Evolutionary conservation across 2,329 filamentous ascomycete genomes (phyloP).

Genomic region (Saccharata proteae): DNA sequence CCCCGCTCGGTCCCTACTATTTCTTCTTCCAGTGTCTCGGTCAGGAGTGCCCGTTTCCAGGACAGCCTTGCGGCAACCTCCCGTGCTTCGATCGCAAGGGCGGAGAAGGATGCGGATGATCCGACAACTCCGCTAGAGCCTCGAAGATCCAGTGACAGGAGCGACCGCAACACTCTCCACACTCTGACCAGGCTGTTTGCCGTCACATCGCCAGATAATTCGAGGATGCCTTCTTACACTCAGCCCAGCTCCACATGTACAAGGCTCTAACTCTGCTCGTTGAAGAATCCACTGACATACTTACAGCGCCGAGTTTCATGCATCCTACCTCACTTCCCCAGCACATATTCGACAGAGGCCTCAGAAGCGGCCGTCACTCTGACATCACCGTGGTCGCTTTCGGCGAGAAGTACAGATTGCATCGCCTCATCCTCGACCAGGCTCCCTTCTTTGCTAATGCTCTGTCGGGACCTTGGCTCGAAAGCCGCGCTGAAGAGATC

Average conservation of each 20-base stretch:
- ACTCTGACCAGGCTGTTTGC: constrained; percentile 35
- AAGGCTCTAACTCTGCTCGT: neutral
- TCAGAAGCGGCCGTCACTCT: constrained; percentile 40
- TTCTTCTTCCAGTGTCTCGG: no score
- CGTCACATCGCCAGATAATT: constrained; percentile 25
- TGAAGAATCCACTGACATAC: constrained; percentile 1
- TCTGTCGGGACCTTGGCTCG: constrained; percentile 43
- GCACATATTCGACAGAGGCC: constrained; percentile 40
- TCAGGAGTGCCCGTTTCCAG: no score
- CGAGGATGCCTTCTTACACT: constrained; percentile 31
- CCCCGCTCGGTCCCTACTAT: no score
- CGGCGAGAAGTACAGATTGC: constrained; percentile 38
- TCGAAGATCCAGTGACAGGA: constrained; percentile 17
- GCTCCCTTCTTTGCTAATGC: constrained; percentile 45
- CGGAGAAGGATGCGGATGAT: constrained; percentile 38
- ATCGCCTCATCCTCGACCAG: constrained; percentile 43
- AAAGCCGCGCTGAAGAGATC: constrained; percentile 41
- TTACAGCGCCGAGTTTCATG: constrained; percentile 8
- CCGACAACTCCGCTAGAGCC: constrained; percentile 27
- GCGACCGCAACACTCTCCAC: constrained; percentile 29
- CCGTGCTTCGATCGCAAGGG: constrained; percentile 17
- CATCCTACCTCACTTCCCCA: constrained; percentile 34
- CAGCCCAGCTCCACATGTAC: constrained; percentile 22
- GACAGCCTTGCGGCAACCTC: no score
- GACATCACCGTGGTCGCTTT: constrained; percentile 44